Base-by-base conservation (phyloP, 768 basidiomycete species). In the Auriscalpium vulgare region DNA sequence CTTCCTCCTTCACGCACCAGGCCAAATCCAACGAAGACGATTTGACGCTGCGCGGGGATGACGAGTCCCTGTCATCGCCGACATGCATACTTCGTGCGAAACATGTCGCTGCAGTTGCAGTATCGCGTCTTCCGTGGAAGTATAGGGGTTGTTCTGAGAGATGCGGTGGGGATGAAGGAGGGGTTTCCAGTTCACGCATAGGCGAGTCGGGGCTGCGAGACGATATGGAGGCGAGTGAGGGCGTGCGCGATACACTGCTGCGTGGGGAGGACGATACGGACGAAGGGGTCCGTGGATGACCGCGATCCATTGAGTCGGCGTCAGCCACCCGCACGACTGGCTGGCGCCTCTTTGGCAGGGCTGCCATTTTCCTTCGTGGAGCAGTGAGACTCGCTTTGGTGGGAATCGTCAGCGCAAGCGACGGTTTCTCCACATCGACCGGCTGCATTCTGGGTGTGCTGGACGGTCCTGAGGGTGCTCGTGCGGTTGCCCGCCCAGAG, bases 121-220 rank as follows among this genome's bases (percentile, higher is more conserved):
- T 8, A 38, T 23, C 6, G 29, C 34, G 23, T 4, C 29, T 29
- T 29, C 29, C 29, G 16, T 4, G 54, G 13, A 19, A 37, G 54
- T 13, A n/a, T 35, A 10, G 17, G 29, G 34, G 7, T 10, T 37
- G 3, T 34, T 46, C 29, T 16, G 21, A 29, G 19, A 8, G 9
- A 47, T 6, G 53, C 11, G 54, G 44, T 8, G 59, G 59, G 1
- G 51, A 53, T 9, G 51, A 57, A 19, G 59, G 59, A 17, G 59
- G 59, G 10, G 59, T 59, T 47, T 59, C 37, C 0, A 67, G 54
- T 47, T 66, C 69, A 29, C 55, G 52, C 7, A 35, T 29, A 21
- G 53, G n/a, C 9, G 58, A 56, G 43, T 47, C 51, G 45, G 11
- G 8, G 55, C 17, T 13, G n/a, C 47, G 57, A 17, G 55, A 50